Evolutionary conservation across 176 grass and related monocot species (phyloP).

Genomic region (Tillandsia fasciculata): DNA sequence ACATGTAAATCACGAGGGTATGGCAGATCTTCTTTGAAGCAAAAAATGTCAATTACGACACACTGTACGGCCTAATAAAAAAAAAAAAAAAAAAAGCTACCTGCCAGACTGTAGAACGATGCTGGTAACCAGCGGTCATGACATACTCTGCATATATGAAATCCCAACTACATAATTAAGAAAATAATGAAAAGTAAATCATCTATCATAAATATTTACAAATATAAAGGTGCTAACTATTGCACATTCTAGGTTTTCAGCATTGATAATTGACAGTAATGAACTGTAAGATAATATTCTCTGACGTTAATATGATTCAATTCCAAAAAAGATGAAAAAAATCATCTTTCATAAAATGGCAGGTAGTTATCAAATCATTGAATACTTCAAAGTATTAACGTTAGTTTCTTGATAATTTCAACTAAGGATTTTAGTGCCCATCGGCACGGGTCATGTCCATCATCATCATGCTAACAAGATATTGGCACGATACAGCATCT

Average conservation of each 20-base stretch:
- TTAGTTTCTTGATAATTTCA: too few species aligned
- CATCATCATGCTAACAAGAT: too few species aligned
- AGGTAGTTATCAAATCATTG: neutral
- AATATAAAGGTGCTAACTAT: neutral
- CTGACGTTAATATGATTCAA: neutral
- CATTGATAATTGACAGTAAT: neutral
- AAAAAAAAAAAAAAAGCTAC: slow-evolving; percentile 27
- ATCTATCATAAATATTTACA: neutral
- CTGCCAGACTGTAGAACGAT: slow-evolving; percentile 94
- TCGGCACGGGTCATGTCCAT: too few species aligned
- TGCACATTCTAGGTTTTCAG: neutral
- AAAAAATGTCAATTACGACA: neutral
- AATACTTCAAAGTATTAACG: neutral
- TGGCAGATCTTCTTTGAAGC: neutral
- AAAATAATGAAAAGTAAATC: neutral
- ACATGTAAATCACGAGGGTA: neutral
- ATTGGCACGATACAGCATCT: too few species aligned
- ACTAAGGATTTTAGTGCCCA: too few species aligned
- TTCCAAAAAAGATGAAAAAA: neutral
- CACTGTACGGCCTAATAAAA: neutral
- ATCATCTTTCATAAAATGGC: neutral
- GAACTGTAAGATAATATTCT: neutral
- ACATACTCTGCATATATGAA: slow-evolving; percentile 99
- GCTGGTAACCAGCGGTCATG: slow-evolving; percentile 64
- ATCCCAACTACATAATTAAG: slow-evolving; percentile 65